Evolutionary conservation across 331 rosid genomes (phyloP).

Genomic region (Malus hybrid): DNA sequence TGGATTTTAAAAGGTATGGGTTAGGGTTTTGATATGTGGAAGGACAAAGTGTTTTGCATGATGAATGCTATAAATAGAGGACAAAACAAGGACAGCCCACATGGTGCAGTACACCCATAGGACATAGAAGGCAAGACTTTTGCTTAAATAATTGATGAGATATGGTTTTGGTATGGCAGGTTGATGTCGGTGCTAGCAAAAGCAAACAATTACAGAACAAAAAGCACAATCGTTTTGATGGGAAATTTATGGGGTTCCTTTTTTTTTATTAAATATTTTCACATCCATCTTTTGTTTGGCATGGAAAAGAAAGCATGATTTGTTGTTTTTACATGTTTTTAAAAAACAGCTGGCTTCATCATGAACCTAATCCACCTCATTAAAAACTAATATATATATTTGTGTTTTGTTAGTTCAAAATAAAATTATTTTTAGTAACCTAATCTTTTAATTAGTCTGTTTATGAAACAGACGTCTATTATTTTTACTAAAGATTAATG

Average conservation of each 20-base stretch:
- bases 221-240: not conserved
- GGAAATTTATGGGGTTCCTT: not conserved
- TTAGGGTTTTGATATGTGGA: not conserved
- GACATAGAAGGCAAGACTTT: not conserved
- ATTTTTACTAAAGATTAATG: too few species aligned
- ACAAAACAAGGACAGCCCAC: too few species aligned
- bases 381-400: not conserved
- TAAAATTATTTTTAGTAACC: not conserved
- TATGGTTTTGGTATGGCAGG: not conserved
- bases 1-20: not conserved
- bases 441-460: not conserved
- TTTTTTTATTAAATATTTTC: not conserved
- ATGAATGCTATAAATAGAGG: too few species aligned
- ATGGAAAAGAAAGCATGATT: constrained; percentile 4
- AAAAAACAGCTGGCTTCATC: not conserved
- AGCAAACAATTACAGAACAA: not conserved
- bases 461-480: rapidly evolving
- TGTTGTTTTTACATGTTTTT: not conserved
- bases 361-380: not conserved
- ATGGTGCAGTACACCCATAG: too few species aligned
- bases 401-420: not conserved
- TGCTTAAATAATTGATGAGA: not conserved
- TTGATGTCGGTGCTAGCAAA: not conserved
- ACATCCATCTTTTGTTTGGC: not conserved
- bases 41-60: not conserved